Conservation (phyloP, 306 rosid genomes). For the Erythrophleum fordii region DNA sequence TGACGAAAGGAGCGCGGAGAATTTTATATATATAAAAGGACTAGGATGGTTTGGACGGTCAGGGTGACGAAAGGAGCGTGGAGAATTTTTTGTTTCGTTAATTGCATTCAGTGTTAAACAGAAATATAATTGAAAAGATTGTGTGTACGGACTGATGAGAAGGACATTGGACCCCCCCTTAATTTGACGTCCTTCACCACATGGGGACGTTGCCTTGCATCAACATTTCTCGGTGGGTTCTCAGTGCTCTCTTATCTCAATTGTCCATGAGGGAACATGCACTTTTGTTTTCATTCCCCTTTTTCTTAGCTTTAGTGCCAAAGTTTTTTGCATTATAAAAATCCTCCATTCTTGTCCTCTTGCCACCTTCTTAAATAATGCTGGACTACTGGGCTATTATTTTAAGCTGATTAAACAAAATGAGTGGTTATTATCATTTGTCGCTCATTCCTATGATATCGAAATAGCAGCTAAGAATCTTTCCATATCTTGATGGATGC, state of each 20-base stretch:
- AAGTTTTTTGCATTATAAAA: not conserved
- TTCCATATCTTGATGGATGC: not conserved
- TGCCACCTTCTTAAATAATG: not conserved
- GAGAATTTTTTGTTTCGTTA: not conserved
- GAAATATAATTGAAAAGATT: conserved; percentile 27
- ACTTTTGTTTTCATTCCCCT: not conserved
- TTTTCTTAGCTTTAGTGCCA: not conserved
- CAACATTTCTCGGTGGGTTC: conserved; percentile 35
- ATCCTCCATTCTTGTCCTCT: not conserved
- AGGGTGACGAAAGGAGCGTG: conserved; percentile 4
- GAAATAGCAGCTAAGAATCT: not conserved
- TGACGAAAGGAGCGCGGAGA: conserved; percentile 2
- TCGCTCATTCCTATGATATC: not conserved
- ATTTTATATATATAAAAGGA: too few relatives aligned
- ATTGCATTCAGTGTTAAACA: not conserved
- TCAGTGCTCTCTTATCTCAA: conserved; percentile 42
- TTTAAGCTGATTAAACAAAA: not conserved
- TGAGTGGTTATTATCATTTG: not conserved
- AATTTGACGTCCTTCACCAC: conserved; percentile 14
- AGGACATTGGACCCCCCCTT: not conserved
- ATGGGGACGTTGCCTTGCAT: conserved; percentile 32
- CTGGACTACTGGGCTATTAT: not conserved
- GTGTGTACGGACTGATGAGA: conserved; percentile 40
- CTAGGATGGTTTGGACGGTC: too few relatives aligned
- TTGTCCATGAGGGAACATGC: conserved; percentile 18